phyloP scores from a whole-genome alignment of 495 filamentous ascomycete species.

The Xylaria flabelliformis region DNA sequence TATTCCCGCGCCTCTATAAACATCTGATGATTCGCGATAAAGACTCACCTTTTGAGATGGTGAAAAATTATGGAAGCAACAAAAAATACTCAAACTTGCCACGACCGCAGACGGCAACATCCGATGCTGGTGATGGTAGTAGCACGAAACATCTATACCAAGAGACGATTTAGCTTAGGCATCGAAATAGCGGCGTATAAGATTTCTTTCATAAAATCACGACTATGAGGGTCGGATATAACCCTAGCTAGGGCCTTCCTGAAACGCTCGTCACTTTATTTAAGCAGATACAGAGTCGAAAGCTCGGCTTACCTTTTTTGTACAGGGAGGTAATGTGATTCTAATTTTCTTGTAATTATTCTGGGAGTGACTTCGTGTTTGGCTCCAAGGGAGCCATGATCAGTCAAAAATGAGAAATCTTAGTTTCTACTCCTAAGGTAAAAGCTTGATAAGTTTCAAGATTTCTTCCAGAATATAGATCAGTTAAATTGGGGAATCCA shows the following conservation, averaged over 20 bases:
- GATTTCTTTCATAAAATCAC: background rate
- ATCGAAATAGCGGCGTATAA: background rate
- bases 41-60: conserved; percentile 4
- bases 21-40: background rate
- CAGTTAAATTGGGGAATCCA: background rate
- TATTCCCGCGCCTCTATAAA: conserved; percentile 20
- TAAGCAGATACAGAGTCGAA: background rate
- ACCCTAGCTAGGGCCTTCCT: background rate
- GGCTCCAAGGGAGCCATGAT: background rate
- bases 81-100: conserved; percentile 13
- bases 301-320: background rate
- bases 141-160: conserved; percentile 3
- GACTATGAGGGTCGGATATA: background rate
- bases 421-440: background rate
- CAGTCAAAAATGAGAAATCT: background rate
- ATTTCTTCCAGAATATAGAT: background rate
- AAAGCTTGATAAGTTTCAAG: background rate
- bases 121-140: background rate
- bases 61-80: background rate
- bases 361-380: background rate
- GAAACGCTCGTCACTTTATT: background rate
- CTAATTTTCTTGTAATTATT: background rate
- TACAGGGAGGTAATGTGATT: background rate
- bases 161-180: background rate
- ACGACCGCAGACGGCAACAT: background rate